Evolutionary conservation across 768 basidiomycete genomes (phyloP).

Genomic region (Collybia mongolica): DNA sequence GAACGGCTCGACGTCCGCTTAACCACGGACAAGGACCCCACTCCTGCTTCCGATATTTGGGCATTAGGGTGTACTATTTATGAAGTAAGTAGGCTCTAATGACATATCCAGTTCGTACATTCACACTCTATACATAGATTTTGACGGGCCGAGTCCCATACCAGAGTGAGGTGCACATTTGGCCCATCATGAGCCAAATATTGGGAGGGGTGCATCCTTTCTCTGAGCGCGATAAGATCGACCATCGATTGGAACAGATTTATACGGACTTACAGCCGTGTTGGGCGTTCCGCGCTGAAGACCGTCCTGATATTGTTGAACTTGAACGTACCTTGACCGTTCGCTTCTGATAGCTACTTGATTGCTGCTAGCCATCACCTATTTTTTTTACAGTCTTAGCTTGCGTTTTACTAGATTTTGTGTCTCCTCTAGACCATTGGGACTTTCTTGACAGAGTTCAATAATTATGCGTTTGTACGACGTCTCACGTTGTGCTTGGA

Average conservation of each 20-base stretch:
- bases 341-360: background rate
- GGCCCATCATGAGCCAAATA: background rate
- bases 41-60: constrained; percentile 29
- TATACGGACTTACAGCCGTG: background rate
- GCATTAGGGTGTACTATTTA: constrained; percentile 33
- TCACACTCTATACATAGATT: background rate
- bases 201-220: background rate
- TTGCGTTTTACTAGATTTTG: too few relatives aligned
- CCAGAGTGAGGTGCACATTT: background rate
- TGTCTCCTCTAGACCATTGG: too few relatives aligned
- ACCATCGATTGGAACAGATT: background rate
- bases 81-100: constrained; percentile 19
- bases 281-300: background rate
- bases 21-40: constrained; percentile 19
- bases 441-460: too few relatives aligned
- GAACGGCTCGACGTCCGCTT: constrained; percentile 12
- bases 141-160: background rate
- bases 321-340: background rate
- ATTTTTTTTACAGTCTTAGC: too few relatives aligned
- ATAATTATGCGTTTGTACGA: too few relatives aligned
- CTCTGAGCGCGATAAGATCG: background rate
- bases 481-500: too few relatives aligned
- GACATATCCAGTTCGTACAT: background rate
- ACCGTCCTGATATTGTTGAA: background rate
- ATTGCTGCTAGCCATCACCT: too few relatives aligned